Evolutionary conservation across 257 asterid species (phyloP), one percentile per base, ranked within the genome.

Genomic region (Striga asiatica): DNA sequence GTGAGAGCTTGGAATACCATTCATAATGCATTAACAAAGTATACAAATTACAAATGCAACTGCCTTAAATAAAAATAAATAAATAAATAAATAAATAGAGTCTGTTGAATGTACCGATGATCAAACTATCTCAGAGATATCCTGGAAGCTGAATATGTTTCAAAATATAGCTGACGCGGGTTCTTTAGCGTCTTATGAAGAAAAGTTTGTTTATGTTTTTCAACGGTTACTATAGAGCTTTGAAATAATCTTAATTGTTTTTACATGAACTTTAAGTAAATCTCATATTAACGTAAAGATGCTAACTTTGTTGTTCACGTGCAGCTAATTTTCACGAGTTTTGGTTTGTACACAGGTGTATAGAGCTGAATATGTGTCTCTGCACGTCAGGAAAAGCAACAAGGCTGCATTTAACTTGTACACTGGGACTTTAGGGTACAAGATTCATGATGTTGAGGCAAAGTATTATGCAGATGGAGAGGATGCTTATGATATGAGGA

Each of bases 401-500:
- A 74, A 93, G 67, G 98, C 95, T 48, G 97, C 97, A 31, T 88
- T 84, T 71, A 84, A 88, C 70, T 61, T 92, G 77, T 88, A 92
- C 72, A 92, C 95, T 0, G 79, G 66, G 68, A 92, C 97, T 18
- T 66, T 88, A 56, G 91, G 88, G 23, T 92, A 92, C 81, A 81
- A 81, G 78, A 88, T 92, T 67, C 88, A 84, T 63, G 98, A 92
- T 28, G 68, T 84, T 59, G 98, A 88, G 74, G 94, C 98, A 34
- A 92, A 87, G 61, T 92, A 92, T 62, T 92, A 92, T 56, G 97
- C 98, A 1, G 97, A 88, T 62, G 98, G 98, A n/a, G 98, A 92
- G 66, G 98, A 92, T 71, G 98, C 98, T 21, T 92, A 88, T 63
- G 98, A 88, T 66, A 92, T 92, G 98, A 79, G 95, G 66, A 92